Base-by-base conservation (phyloP, 139 green algal genomes). In the Tetraselmis striata region DNA sequence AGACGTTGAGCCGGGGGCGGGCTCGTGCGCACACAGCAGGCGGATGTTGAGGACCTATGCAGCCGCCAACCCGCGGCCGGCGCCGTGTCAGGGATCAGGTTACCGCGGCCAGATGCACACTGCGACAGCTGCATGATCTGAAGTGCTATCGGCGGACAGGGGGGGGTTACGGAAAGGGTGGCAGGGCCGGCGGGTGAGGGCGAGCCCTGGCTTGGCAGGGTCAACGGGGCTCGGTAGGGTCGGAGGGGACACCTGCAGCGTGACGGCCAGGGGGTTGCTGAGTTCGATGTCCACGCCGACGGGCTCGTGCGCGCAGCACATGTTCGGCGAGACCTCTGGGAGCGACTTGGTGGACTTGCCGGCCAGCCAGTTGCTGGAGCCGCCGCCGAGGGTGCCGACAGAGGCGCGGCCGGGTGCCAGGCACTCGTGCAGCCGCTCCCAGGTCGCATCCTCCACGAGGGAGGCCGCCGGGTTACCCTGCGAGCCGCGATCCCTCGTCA, bases 211-310 rank as follows among this genome's bases (percentile, higher is more conserved):
- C n/a, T n/a, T n/a, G n/a, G n/a, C n/a, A n/a, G n/a, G n/a, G n/a
- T n/a, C n/a, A n/a, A n/a, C n/a, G 18, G 45, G 45, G 45, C 11
- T 67, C 18, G 45, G 45, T 67, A n/a, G n/a, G n/a, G n/a, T n/a
- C 11, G 45, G 45, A 18, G 45, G 45, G 1, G 86, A 82, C 27
- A 97, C 28, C 58, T 81, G 59, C 2, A 98, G 83, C 29, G 91
- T 89, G 1, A 89, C 26, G 0, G 80, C 77, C 77, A 98, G 89
- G 0, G 93, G 95, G 84, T 98, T 98, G 59, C 32, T 82, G 45
- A 98, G 86, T 31, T 92, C 83, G 30, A 98, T 83, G 29, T 90
- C 84, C 23, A 98, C 85, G 1, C 80, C 83, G 27, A 98, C 83
- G 1, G 87, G 75, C 89, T 98, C 94, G 0, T 92, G 95, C 58